Percentiles rank a stretch among this genome's conserved stretches.
Conservation (phyloP, 2,329 filamentous ascomycete genomes). For the Fusarium secorum region DNA sequence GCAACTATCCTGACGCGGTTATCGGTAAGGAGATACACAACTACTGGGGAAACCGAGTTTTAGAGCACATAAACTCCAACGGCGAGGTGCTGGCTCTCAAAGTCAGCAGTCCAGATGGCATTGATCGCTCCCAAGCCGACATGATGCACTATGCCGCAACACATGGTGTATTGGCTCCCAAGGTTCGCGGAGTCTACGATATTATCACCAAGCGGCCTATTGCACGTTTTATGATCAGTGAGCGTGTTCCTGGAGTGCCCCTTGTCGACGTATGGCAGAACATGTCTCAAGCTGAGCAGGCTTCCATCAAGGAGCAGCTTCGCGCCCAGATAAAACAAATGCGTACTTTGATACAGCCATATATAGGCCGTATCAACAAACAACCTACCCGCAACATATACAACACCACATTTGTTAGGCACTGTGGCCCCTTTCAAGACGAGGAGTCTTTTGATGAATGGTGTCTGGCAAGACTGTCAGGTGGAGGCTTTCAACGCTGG, state of each 20-base stretch:
- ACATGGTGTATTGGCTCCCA: neutral
- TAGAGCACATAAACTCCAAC: neutral
- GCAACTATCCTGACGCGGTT: neutral
- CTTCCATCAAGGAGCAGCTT: neutral
- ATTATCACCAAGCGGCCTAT: neutral
- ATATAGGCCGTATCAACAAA: neutral
- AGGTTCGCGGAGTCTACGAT: neutral
- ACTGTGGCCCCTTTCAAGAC: neutral
- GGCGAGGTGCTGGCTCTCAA: neutral
- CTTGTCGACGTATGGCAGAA: neutral
- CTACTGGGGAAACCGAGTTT: neutral
- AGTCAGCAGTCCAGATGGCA: neutral
- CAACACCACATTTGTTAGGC: neutral
- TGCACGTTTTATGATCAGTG: neutral
- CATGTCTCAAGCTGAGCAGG: neutral
- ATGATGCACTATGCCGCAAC: conserved; percentile 3
- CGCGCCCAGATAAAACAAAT: neutral
- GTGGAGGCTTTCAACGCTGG: neutral
- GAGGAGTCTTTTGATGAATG: neutral
- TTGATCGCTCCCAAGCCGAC: neutral
- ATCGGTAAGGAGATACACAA: neutral
- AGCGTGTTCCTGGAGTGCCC: neutral
- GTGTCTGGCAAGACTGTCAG: neutral
- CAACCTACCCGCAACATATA: neutral
- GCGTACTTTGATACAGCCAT: neutral